These are phyloP conservation scores for Blakeslea trispora DNA, from an alignment of 371 early-diverging fungal genomes.

Conservation along the genomic window DNA sequence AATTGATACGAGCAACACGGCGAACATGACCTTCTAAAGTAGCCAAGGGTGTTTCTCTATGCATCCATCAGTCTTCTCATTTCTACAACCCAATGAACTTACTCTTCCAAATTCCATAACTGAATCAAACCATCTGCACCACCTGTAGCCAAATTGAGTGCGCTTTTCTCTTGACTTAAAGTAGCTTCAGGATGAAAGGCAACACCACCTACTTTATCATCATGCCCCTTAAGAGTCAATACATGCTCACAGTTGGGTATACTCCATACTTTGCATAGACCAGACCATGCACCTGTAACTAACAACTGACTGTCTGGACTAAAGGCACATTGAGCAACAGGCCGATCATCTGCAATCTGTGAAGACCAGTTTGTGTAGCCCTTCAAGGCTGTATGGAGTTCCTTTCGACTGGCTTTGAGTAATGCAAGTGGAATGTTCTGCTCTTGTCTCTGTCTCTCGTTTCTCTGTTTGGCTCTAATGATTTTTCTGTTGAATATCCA, in stretches of 20 bases:
- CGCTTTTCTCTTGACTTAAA: slow-evolving; percentile 54
- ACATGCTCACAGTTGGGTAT: slow-evolving; percentile 72
- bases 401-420: slow-evolving; percentile 76
- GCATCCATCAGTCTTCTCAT: no score
- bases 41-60: slow-evolving; percentile 78
- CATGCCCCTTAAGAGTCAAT: slow-evolving; percentile 73
- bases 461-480: slow-evolving; percentile 77
- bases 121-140: slow-evolving; percentile 77
- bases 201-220: slow-evolving; percentile 86
- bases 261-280: slow-evolving; percentile 85
- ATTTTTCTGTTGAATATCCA: no score
- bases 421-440: slow-evolving; percentile 69
- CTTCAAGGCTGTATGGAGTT: slow-evolving; percentile 72
- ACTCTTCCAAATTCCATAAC: slow-evolving; percentile 81
- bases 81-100: no score
- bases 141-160: slow-evolving; percentile 81
- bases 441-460: slow-evolving; percentile 70
- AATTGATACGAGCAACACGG: slow-evolving; percentile 85
- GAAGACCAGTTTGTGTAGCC: slow-evolving; percentile 75
- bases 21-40: slow-evolving; percentile 80
- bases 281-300: slow-evolving; percentile 88
- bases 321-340: slow-evolving; percentile 78
- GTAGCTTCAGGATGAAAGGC: slow-evolving; percentile 89
- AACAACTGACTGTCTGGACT: slow-evolving; percentile 79
- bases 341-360: slow-evolving; percentile 92